These are phyloP conservation scores for Venturia aucupariae DNA, from an alignment of 2,329 filamentous ascomycete genomes.

Conservation along the genomic window DNA sequence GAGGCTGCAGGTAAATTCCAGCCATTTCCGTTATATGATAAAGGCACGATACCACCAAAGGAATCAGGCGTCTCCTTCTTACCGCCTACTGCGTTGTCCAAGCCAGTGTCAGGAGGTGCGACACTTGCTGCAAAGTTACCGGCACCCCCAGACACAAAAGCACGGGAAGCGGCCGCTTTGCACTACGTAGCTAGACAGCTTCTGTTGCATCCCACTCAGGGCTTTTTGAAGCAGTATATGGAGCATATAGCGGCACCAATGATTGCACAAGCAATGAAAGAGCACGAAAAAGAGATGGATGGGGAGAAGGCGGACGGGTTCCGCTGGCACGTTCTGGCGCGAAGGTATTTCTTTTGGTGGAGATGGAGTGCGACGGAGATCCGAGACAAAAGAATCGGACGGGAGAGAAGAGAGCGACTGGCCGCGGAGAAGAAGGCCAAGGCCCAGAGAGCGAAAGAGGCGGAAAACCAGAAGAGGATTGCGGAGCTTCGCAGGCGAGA, in stretches of 20 bases:
- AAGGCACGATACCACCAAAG: not conserved
- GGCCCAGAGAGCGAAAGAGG: conserved; percentile 6
- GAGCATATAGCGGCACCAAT: conserved; percentile 6
- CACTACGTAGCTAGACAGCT: conserved; percentile 9
- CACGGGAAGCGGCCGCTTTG: not conserved
- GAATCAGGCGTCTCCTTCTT: not conserved
- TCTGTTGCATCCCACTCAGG: conserved; percentile 1
- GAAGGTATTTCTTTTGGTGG: conserved; percentile 2
- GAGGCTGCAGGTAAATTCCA: not conserved
- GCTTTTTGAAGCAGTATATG: conserved; percentile 12
- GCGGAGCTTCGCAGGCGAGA: not conserved
- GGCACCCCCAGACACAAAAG: not conserved
- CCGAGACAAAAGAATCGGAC: not conserved
- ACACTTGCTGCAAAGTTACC: not conserved
- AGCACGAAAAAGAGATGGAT: not conserved
- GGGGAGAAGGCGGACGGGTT: not conserved
- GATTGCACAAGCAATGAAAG: not conserved
- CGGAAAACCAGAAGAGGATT: not conserved
- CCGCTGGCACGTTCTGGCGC: not conserved
- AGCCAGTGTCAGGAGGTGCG: not conserved
- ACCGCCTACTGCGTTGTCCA: not conserved
- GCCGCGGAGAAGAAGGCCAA: not conserved
- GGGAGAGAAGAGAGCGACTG: conserved; percentile 2
- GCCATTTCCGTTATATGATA: not conserved
- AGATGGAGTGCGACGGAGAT: not conserved